Percentiles rank a stretch among this genome's conserved stretches.
These are phyloP conservation scores for Candida namnaoensis DNA, from an alignment of 805 yeast species.

Conservation along the genomic window DNA sequence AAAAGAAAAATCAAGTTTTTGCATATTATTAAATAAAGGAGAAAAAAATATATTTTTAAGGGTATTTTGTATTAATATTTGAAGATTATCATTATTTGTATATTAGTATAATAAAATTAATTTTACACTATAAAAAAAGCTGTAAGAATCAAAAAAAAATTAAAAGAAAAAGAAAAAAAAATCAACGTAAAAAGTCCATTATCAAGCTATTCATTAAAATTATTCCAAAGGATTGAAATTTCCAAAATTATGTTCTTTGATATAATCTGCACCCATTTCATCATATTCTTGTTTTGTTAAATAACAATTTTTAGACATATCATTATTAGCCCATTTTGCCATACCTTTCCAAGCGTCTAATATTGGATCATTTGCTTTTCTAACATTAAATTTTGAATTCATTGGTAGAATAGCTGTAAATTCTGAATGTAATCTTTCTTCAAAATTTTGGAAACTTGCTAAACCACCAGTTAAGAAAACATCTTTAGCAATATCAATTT, in stretches of 20 bases:
- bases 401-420: slow-evolving; percentile 65
- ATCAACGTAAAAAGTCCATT: too few species aligned
- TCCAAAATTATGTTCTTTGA: slow-evolving; percentile 80
- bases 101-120: too few species aligned
- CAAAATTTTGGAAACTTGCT: slow-evolving; percentile 55
- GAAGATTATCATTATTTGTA: too few species aligned
- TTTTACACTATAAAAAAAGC: too few species aligned
- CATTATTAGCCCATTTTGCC: slow-evolving; percentile 63
- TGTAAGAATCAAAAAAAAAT: too few species aligned
- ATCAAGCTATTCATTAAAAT: too few species aligned
- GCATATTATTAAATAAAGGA: too few species aligned
- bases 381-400: slow-evolving; percentile 50
- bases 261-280: slow-evolving; percentile 84
- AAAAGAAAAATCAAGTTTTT: too few species aligned
- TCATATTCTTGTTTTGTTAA: slow-evolving; percentile 69
- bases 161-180: too few species aligned
- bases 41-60: too few species aligned
- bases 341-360: slow-evolving; percentile 93
- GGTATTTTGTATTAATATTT: too few species aligned
- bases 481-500: slow-evolving; percentile 45
- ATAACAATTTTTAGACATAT: slow-evolving; percentile 32
- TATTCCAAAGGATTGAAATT: slow-evolving; percentile 22
- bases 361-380: slow-evolving; percentile 58
- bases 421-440: slow-evolving; percentile 60
- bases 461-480: slow-evolving; percentile 86